Base-by-base conservation (phyloP, 2,329 filamentous ascomycete species). In the Hymenoscyphus salicellus region DNA sequence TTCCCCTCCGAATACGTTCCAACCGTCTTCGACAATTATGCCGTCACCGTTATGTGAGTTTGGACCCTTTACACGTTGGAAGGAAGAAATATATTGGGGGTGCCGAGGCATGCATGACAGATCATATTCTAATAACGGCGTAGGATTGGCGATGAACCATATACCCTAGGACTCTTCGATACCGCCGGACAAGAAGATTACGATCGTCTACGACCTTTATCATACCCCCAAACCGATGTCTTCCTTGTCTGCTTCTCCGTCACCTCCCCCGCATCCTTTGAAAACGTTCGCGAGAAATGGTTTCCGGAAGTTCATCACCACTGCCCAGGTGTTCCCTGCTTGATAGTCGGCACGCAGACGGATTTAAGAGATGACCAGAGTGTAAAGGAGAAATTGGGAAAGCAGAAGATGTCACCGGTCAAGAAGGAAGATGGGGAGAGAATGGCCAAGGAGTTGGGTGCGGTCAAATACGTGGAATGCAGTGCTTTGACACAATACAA, bases 1-100 rank as follows among this genome's bases (percentile, higher is more conserved):
- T 99, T 99, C 79, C 95, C 95, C 41, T 97, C 93, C 75, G 95
- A 99, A 93, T 99, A 99, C 79, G 95, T 99, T 65, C 95, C 95
- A 61, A 99, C 95, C 33, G 95, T 99, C 70, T 99, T 99, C 80
- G 95, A 99, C 80, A 99, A 99, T 82, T 99, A 99, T 86, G 95
- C 95, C 65, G 95, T 99, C 78, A 99, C 95, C 71, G 95, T 99
- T 72, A 99, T 99, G 95, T 97, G 85, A 89, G 93, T 89, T 30
- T 52, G 8, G 46, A 23, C 20, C n/a, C 46, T 68, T 64, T 72
- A 63, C 55, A 38, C 14, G 36, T 38, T 38, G 36, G 46, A 52
- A 14, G 5, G 20, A 23, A 30, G 28, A 30, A 23, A 26, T 23
- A 52, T 52, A 52, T 52, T 23, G 46, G 20, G 14, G 46, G 20